A percentile compares a stretch with the other conserved stretches of the same genome.
phyloP scores from a whole-genome alignment of 75 land plant genomes.

The Picea sitchensis region DNA sequence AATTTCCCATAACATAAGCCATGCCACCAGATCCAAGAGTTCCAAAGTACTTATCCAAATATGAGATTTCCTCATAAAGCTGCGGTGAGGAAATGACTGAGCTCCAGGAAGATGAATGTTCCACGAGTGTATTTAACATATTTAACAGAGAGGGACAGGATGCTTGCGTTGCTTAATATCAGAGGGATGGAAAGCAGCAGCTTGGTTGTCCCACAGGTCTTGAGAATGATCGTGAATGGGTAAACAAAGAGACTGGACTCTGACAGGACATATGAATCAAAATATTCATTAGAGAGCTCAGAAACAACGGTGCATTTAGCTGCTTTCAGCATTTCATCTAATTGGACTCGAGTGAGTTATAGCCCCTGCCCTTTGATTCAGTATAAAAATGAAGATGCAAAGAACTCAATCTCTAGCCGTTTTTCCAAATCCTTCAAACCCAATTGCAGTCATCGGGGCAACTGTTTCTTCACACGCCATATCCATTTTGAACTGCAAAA shows the following conservation, averaged over 20 bases:
- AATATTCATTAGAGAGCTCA: conserved; percentile 36
- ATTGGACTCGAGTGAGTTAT: conserved; percentile 35
- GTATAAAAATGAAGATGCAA: conserved; percentile 27
- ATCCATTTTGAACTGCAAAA: not conserved
- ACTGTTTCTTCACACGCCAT: conserved; percentile 4
- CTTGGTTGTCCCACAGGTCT: conserved; percentile 78
- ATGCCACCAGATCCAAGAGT: conserved; percentile 31
- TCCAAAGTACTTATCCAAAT: conserved; percentile 48
- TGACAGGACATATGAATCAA: conserved; percentile 71
- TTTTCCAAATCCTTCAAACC: conserved; percentile 77
- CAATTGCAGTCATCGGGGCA: conserved; percentile 32
- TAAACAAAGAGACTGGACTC: conserved; percentile 73
- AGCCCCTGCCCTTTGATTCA: conserved; percentile 45
- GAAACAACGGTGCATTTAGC: conserved; percentile 73
- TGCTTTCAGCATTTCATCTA: conserved; percentile 42
- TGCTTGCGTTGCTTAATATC: conserved; percentile 25
- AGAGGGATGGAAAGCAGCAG: conserved; percentile 50
- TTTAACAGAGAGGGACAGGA: conserved; percentile 21
- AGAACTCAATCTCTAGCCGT: conserved; percentile 61
- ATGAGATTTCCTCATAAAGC: conserved; percentile 53
- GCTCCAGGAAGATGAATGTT: conserved; percentile 53
- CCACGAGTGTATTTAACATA: conserved; percentile 53
- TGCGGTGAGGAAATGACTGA: conserved; percentile 61
- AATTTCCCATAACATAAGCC: conserved; percentile 60
- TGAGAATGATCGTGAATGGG: conserved; percentile 51